Base-by-base conservation (phyloP, 176 grass and related monocot species). In the Puya raimondii region DNA sequence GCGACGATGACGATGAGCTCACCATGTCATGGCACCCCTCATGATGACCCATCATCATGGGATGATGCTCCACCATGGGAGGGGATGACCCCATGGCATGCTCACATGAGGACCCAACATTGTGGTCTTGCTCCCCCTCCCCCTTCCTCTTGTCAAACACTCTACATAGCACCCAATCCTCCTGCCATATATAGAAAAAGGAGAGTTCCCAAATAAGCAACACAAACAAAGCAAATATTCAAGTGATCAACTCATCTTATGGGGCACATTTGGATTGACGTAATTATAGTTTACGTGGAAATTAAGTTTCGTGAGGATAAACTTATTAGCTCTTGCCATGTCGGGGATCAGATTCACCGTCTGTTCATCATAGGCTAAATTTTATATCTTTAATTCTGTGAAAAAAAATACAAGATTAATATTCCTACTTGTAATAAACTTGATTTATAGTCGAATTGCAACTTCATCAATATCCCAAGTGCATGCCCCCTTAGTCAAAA, bases 151-250 rank as follows among this genome's bases (percentile, higher is more conserved):
- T 92, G 80, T 92, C 47, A 54, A 88, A 85, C 58, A 92, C 89
- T 51, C 85, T 81, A 27, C 89, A 88, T 7, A 92, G 73, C 47
- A 92, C 82, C 89, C 89, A 92, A 48, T 85, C 89, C 74, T 88
- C 85, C 89, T 92, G 79, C 49, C 56, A 61, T 61, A 42, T 42
- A 7, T 42, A 42, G 33, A 42, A 69, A 23, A 47, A 57, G 12
- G 10, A 18, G 23, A 61, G 49, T 67, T 2, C 12, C 64, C 26
- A 23, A 72, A 48, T 51, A 33, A 66, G 23, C 22, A 63, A 25
- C 9, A 25, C 18, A 48, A 48, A 66, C 15, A 13, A 23, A 75
- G 29, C 17, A 23, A n/a, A 6, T n/a, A 47, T 12, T 16, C 53
- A 47, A 69, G 70, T 26, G 48, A 70, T 54, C 48, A 61, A 18